Evolutionary conservation across 352 stramenopile species (phyloP), one percentile per base, ranked within the genome.

Genomic region (Globisporangium recalcitrans): DNA sequence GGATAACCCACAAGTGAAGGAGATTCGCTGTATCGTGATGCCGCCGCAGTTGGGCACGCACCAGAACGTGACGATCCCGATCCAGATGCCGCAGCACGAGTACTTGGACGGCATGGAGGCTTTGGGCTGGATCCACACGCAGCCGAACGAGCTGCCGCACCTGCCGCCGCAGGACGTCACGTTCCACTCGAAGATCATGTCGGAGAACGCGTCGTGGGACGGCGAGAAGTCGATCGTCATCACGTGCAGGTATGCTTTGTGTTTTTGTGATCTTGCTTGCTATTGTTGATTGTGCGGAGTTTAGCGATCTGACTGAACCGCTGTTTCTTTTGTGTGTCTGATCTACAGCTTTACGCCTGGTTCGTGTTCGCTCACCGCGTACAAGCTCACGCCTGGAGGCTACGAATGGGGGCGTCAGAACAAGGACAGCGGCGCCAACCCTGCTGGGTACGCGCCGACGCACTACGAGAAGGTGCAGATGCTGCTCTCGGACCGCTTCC

Each of bases 401-500:
- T 95, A 99, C 65, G 94, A 99, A 59, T 99, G 97, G 97, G 98
- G 97, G 51, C 95, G 97, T 22, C 93, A 98, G 65, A 99, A 98
- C 78, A 97, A 97, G 58, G 98, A 99, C 71, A 90, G 87, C 54
- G 91, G 91, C n/a, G 94, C 93, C 3, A 97, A 96, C 57, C 91
- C 95, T 3, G 85, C 97, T 32, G 96, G 97, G 8, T 99, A 99
- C 69, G 90, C 85, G 21, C 95, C 95, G 13, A 98, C 85, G 51
- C 98, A 98, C 80, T 99, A 99, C 75, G 96, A 99, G 69, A 98
- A 99, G 82, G 96, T 99, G 57, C 97, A 99, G 77, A 99, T 99
- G 95, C 75, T 99, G 56, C 81, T 99, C 31, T 98, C 92, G 62
- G 97, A 99, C 73, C 92, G 96, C 13, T 99, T 99, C 88, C 85